These are phyloP conservation scores for Ajuga reptans DNA, from an alignment of 305 asterid species.

Conservation along the genomic window DNA sequence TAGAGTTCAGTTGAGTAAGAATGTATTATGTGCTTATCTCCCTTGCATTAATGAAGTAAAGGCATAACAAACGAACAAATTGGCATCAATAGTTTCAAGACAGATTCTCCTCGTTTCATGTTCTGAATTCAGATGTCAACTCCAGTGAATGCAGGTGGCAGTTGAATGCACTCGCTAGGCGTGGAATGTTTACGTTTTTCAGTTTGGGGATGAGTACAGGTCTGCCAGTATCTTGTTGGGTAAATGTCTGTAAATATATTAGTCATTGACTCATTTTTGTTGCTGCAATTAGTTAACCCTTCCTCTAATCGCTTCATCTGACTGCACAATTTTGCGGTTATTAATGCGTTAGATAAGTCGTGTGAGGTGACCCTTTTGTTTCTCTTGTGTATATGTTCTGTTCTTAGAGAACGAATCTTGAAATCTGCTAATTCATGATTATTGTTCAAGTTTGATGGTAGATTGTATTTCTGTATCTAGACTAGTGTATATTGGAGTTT, in stretches of 20 bases:
- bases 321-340: slow-evolving; percentile 19
- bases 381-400: neutral
- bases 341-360: slow-evolving; percentile 3
- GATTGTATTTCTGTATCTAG: neutral
- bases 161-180: slow-evolving; percentile 31
- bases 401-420: neutral
- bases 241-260: slow-evolving; percentile 35
- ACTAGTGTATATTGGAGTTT: neutral
- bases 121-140: slow-evolving; percentile 22
- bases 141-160: slow-evolving; percentile 63
- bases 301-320: slow-evolving; percentile 13
- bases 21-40: neutral
- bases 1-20: neutral
- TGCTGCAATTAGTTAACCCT: slow-evolving; percentile 8
- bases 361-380: neutral
- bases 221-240: slow-evolving; percentile 32
- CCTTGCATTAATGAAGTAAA: neutral
- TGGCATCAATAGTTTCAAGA: neutral
- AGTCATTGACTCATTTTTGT: neutral
- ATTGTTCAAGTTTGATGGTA: neutral
- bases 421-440: neutral
- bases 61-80: neutral
- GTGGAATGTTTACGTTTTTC: slow-evolving; percentile 7
- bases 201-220: slow-evolving; percentile 23
- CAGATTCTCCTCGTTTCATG: neutral